Evolutionary conservation across 106 monocot species (phyloP).

Genomic region (Dendrobium officinale): DNA sequence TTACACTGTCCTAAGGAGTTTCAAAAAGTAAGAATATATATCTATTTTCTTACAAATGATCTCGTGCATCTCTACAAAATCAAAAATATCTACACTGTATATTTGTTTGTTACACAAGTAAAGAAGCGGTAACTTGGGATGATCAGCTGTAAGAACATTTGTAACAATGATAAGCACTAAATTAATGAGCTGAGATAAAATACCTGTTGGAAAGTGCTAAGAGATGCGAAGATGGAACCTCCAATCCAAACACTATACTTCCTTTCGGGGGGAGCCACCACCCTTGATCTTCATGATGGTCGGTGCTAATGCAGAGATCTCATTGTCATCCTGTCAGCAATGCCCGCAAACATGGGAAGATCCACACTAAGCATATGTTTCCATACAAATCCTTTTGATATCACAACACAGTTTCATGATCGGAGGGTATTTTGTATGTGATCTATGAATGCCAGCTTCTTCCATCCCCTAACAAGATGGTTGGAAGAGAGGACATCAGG

Average conservation of each 20-base stretch:
- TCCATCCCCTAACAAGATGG: conserved; percentile 3
- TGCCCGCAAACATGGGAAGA: conserved; percentile 7
- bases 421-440: conserved; percentile 4
- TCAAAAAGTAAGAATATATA: no score
- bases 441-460: conserved; percentile 5
- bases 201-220: conserved; percentile 11
- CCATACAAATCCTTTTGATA: conserved; percentile 10
- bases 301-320: conserved; percentile 2
- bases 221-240: conserved; percentile 6
- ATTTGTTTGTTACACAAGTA: no score
- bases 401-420: conserved; percentile 10
- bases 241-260: conserved; percentile 12
- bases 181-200: not conserved
- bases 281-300: conserved; percentile 5
- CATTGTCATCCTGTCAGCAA: conserved; percentile 9
- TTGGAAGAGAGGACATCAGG: conserved; percentile 8
- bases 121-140: no score
- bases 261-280: conserved; percentile 10
- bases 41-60: no score
- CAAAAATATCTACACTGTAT: no score
- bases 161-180: not conserved
- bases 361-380: conserved; percentile 4
- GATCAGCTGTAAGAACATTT: no score
- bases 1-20: no score
- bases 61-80: no score